A percentile compares a stretch with the other conserved stretches of the same genome.
phyloP scores from a whole-genome alignment of 345 rosid genomes.

The Camelina neglecta region DNA sequence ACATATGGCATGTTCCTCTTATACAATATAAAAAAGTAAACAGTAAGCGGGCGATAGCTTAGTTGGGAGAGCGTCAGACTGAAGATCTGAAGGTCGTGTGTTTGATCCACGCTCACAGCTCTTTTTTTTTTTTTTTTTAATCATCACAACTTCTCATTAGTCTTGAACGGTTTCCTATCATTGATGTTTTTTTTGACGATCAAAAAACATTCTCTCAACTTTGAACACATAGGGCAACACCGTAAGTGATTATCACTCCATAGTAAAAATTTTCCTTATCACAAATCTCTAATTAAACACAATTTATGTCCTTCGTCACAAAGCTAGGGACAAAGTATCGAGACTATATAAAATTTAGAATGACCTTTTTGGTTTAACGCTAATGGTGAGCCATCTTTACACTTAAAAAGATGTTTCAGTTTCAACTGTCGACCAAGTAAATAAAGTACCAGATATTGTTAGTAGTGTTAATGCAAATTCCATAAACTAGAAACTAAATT shows the following conservation, averaged over 20 bases:
- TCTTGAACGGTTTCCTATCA: too few species aligned
- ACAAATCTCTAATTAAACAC: too few species aligned
- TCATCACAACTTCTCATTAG: too few species aligned
- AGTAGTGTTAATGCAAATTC: background rate
- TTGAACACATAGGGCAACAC: too few species aligned
- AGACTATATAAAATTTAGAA: background rate
- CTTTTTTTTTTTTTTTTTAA: background rate
- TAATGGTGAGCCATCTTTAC: background rate
- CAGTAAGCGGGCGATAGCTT: constrained; percentile 52
- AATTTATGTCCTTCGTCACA: too few species aligned
- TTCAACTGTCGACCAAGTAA: background rate
- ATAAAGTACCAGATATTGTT: background rate
- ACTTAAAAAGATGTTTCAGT: background rate
- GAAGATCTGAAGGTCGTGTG: constrained; percentile 72
- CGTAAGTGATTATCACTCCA: too few species aligned
- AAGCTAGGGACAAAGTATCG: too few species aligned
- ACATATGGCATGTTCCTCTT: too few species aligned
- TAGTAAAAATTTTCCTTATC: too few species aligned
- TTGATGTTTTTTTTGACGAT: too few species aligned
- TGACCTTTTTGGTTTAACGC: background rate
- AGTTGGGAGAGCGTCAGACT: constrained; percentile 93
- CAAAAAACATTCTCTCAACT: too few species aligned
- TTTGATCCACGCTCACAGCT: constrained; percentile 79
- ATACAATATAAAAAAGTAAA: too few species aligned
- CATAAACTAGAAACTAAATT: background rate